Evolutionary conservation across 768 basidiomycete genomes (phyloP).

Genomic region (Lentinula aciculospora): DNA sequence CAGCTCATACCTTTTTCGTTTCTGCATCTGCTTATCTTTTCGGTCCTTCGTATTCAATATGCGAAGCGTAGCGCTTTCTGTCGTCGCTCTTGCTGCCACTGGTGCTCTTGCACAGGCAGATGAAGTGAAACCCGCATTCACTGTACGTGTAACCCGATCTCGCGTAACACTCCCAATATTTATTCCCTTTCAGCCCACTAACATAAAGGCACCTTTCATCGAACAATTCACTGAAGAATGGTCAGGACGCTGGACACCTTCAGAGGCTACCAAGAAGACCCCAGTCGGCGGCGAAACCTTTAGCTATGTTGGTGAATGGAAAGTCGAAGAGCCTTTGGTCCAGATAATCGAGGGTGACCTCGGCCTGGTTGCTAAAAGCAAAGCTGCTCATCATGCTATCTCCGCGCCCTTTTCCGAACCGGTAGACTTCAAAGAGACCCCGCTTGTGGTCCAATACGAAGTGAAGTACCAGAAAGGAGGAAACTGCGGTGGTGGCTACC

Average conservation of each 20-base stretch:
- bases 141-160: slow-evolving; percentile 34
- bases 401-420: slow-evolving; percentile 82
- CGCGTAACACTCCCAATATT: slow-evolving; percentile 8
- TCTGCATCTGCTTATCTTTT: slow-evolving; percentile 26
- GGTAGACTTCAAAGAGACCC: slow-evolving; percentile 76
- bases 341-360: slow-evolving; percentile 80
- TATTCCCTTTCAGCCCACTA: slow-evolving; percentile 49
- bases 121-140: slow-evolving; percentile 63
- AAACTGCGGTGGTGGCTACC: slow-evolving; percentile 98
- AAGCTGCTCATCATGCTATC: slow-evolving; percentile 98
- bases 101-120: slow-evolving; percentile 56
- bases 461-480: slow-evolving; percentile 99
- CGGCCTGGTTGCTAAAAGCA: slow-evolving; percentile 92
- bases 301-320: slow-evolving; percentile 97
- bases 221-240: slow-evolving; percentile 96
- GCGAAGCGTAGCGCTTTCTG: slow-evolving; percentile 86
- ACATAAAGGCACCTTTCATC: slow-evolving; percentile 82
- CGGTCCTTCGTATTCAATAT: slow-evolving; percentile 71
- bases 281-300: slow-evolving; percentile 94
- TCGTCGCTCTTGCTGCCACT: slow-evolving; percentile 63
- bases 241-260: slow-evolving; percentile 90
- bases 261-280: slow-evolving; percentile 97
- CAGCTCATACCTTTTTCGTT: slow-evolving; percentile 6
- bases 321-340: slow-evolving; percentile 81
- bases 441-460: slow-evolving; percentile 95